phyloP scores from a whole-genome alignment of 805 yeast genomes.

The Wickerhamiella sergipiensis region DNA sequence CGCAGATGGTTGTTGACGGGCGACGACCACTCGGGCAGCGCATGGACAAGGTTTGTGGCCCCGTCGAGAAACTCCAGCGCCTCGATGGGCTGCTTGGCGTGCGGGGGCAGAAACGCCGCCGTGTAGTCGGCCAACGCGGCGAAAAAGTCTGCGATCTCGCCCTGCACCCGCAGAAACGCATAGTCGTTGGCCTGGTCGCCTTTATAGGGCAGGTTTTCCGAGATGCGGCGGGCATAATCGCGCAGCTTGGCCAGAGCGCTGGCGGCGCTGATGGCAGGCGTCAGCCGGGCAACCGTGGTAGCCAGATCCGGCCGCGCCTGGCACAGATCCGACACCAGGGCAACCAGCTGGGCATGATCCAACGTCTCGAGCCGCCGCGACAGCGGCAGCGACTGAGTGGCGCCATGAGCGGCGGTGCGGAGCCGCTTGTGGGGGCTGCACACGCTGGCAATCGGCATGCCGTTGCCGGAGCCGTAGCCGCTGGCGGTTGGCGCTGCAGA shows the following conservation, averaged over 20 bases:
- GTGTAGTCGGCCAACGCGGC: slow-evolving; percentile 62
- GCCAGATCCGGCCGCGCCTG: slow-evolving; percentile 49
- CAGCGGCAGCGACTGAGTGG: slow-evolving; percentile 36
- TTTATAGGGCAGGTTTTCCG: slow-evolving; percentile 52
- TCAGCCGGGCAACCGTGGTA: slow-evolving; percentile 32
- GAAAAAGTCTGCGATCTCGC: slow-evolving; percentile 53
- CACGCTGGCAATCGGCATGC: neutral
- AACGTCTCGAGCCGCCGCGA: slow-evolving; percentile 54
- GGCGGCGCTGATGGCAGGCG: slow-evolving; percentile 46
- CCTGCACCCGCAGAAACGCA: slow-evolving; percentile 59
- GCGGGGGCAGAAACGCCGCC: slow-evolving; percentile 57
- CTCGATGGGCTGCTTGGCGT: slow-evolving; percentile 38
- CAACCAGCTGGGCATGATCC: slow-evolving; percentile 41
- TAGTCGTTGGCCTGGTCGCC: slow-evolving; percentile 65
- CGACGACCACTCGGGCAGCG: slow-evolving; percentile 52
- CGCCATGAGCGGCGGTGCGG: slow-evolving; percentile 3
- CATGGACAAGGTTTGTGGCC: slow-evolving; percentile 45
- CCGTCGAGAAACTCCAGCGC: slow-evolving; percentile 51
- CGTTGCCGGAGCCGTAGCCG: neutral
- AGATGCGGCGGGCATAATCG: slow-evolving; percentile 31
- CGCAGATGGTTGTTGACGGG: slow-evolving; percentile 30
- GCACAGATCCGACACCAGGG: slow-evolving; percentile 39
- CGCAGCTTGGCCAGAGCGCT: slow-evolving; percentile 39
- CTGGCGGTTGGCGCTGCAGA: too few species aligned
- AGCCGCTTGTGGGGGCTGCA: slow-evolving; percentile 4